These are phyloP conservation scores for Cladobotryum protrusum DNA, from an alignment of 2,329 filamentous ascomycete species.

Conservation along the genomic window DNA sequence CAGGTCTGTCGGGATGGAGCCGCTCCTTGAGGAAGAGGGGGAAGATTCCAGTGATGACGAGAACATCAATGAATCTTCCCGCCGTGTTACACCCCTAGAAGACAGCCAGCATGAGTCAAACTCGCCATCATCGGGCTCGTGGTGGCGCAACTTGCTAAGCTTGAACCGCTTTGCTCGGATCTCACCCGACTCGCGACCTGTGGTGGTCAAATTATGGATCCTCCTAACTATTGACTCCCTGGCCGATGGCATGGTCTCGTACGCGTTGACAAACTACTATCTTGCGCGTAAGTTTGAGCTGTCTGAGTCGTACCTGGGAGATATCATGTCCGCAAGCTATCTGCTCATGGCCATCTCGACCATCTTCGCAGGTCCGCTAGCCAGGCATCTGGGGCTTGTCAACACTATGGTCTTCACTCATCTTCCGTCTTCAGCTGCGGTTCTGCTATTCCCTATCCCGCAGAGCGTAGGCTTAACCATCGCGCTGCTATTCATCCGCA, in stretches of 20 bases:
- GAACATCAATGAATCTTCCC: not conserved
- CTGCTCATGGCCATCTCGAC: slow-evolving; percentile 48
- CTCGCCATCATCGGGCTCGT: not conserved
- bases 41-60: slow-evolving; percentile 11
- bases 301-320: slow-evolving; percentile 52
- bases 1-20: slow-evolving; percentile 15
- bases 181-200: slow-evolving; percentile 47
- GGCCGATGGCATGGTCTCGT: slow-evolving; percentile 59
- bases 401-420: slow-evolving; percentile 61
- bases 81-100: not conserved
- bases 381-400: slow-evolving; percentile 53
- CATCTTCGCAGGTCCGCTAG: slow-evolving; percentile 51
- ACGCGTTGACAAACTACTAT: slow-evolving; percentile 53
- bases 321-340: slow-evolving; percentile 49
- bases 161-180: slow-evolving; percentile 43
- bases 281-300: slow-evolving; percentile 50
- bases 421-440: slow-evolving; percentile 55
- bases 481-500: slow-evolving; percentile 50
- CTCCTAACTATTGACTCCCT: slow-evolving; percentile 58
- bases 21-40: slow-evolving; percentile 18
- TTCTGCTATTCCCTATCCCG: slow-evolving; percentile 54
- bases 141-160: not conserved
- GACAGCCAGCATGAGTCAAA: not conserved
- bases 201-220: slow-evolving; percentile 61
- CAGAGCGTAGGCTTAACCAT: slow-evolving; percentile 45